phyloP scores from a whole-genome alignment of 2,329 filamentous ascomycete species.

The Pseudohalonectria lignicola region DNA sequence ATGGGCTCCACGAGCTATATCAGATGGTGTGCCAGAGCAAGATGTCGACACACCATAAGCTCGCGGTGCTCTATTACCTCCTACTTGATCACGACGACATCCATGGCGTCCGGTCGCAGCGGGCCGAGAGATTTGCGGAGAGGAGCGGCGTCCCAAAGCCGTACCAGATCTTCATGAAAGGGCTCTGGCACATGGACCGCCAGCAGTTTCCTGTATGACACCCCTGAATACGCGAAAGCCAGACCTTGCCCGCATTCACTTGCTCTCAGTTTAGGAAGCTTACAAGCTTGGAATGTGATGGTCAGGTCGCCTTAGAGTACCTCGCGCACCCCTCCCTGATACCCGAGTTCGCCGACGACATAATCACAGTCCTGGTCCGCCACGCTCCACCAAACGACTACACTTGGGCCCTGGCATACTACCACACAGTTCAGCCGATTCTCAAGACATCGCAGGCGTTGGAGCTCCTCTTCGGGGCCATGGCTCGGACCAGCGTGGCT shows the following conservation, averaged over 20 bases:
- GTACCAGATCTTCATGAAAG: slow-evolving; percentile 72
- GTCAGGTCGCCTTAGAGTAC: slow-evolving; percentile 56
- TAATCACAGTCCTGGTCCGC: slow-evolving; percentile 57
- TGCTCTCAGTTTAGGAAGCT: too few relatives aligned
- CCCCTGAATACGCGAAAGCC: too few relatives aligned
- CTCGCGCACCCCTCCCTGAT: slow-evolving; percentile 71
- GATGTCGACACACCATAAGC: slow-evolving; percentile 64
- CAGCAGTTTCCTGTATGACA: slow-evolving; percentile 54
- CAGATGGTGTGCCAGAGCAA: slow-evolving; percentile 53
- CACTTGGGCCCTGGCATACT: slow-evolving; percentile 64
- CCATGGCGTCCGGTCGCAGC: slow-evolving; percentile 33
- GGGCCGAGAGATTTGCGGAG: slow-evolving; percentile 46
- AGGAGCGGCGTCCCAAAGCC: slow-evolving; percentile 58
- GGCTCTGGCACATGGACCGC: slow-evolving; percentile 70
- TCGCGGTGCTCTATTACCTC: slow-evolving; percentile 75
- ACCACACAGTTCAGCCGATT: slow-evolving; percentile 62
- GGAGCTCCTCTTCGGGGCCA: slow-evolving; percentile 56
- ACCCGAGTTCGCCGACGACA: slow-evolving; percentile 75
- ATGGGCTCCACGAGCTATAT: slow-evolving; percentile 58
- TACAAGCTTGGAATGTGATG: too few relatives aligned
- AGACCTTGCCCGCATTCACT: too few relatives aligned
- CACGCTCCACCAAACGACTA: slow-evolving; percentile 48
- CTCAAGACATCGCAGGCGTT: slow-evolving; percentile 53
- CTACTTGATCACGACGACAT: slow-evolving; percentile 60
- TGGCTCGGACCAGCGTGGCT: slow-evolving; percentile 55